Evolutionary conservation across 164 flowering plant species (phyloP), one percentile per base, ranked within the genome.

Genomic region (Chimonanthus praecox): DNA sequence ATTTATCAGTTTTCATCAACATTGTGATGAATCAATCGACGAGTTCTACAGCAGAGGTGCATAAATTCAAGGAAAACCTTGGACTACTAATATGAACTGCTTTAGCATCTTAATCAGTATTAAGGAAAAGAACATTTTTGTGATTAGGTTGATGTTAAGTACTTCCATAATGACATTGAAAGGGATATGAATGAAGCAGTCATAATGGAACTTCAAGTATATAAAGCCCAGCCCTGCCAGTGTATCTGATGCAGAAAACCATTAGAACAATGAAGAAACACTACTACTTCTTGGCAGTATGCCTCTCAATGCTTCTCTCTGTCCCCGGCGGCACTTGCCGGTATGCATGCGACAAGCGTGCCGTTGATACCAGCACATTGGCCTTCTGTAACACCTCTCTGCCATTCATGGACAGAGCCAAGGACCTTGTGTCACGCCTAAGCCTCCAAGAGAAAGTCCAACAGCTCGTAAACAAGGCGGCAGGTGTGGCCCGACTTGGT

Each of bases 391-490:
- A 85, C 80, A 75, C 82, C 7, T 77, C 85, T 58, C 62, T 86
- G 0, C 15, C 89, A 6, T 79, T 75, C 50, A 16, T 43, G 0
- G 80, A 44, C 51, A 75, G 93, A 1, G 91, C 84, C 49, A 78
- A 74, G 20, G 93, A 89, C 76, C 79, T 89, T 0, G 84, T 87
- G 3, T 69, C 83, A 0, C 87, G 87, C 69, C 78, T 87, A 3
- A 84, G 77, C 16, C 84, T 89, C 13, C 74, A 77, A 64, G 93
- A 89, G 76, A 87, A 87, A 49, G 89, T 78, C 44, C 77, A 78
- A 20, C 89, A 86, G 74, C 81, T 89, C 3, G 87, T 82, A 3
- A 80, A 84, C 75, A 73, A 18, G 13, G 87, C 88, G 54, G 1
- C 80, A 0, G 88, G 89, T 1, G 71, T 88, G 33, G 4, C 87